Evolutionary conservation across 2,329 filamentous ascomycete genomes (phyloP), one percentile per base, ranked within the genome.

Genomic region (Aspergillus sp.): DNA sequence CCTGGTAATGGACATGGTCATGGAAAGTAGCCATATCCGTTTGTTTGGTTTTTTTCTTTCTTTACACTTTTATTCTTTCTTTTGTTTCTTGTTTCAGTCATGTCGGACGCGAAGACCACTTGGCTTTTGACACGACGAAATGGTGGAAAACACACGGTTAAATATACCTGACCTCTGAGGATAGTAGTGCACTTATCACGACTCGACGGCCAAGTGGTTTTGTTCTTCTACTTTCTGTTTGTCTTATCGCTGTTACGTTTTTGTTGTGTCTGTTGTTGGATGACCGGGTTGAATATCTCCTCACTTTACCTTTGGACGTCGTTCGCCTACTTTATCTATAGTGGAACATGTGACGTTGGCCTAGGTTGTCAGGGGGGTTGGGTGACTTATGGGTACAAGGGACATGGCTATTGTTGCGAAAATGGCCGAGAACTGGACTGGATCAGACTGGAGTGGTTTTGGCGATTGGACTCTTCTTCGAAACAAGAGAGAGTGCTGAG

Each of bases 1-100:
- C 4, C 25, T 41, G 35, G 35, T 20, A 13, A 51, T 41, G 35
- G 44, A 48, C 17, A 47, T n/a, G 35, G 23, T 15, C 44, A 12
- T 44, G 39, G 30, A 7, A 49, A 47, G n/a, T 49, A 49, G 25
- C 10, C 25, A 30, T 30, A 10, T 12, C 9, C 1, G 25, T 30
- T 30, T 30, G 25, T 30, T 30, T 30, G 10, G 12, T 45, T 6
- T 3, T 5, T 6, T 3, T 3, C 12, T 25, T 19, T 15, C 6
- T 17, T 27, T 37, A 23, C 23, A 7, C 9, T 17, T 37, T 37
- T 7, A 19, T 17, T 4, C 5, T 37, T 37, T 22, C 33, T 6
- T 17, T 35, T 17, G 6, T 17, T 35, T 15, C 33, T 35, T 35
- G 33, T 35, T 35, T 30, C 7, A 35, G 17, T 35, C 15, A 17